Percentiles rank a stretch among this genome's conserved stretches.
Evolutionary conservation across 108 stramenopile genomes (phyloP).

Genomic region (Stephanodiscus triporus): DNA sequence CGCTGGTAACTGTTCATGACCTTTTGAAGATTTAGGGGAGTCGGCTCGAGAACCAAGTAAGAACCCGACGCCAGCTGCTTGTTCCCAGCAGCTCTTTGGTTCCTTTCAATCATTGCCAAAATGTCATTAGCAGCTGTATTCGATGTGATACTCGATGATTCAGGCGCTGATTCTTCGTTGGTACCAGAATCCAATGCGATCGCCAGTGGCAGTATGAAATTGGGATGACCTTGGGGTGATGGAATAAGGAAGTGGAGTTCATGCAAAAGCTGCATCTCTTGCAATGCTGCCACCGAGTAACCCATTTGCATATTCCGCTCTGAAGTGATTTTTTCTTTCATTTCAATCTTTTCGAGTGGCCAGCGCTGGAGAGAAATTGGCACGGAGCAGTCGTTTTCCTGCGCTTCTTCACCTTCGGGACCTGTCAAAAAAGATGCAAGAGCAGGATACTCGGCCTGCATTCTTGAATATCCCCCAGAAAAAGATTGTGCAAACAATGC

Average conservation of each 20-base stretch:
- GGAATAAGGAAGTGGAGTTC: conserved; percentile 79
- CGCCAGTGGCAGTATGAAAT: conserved; percentile 83
- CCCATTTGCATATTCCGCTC: conserved; percentile 60
- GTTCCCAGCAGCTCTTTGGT: conserved; percentile 60
- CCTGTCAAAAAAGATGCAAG: conserved; percentile 45
- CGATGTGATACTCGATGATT: conserved; percentile 21
- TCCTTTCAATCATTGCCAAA: conserved; percentile 75
- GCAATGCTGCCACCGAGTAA: conserved; percentile 81
- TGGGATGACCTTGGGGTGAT: conserved; percentile 84
- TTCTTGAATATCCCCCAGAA: conserved; percentile 52
- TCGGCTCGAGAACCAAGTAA: conserved; percentile 78
- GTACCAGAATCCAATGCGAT: conserved; percentile 62
- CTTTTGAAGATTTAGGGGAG: conserved; percentile 77
- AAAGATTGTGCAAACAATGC: conserved; percentile 56
- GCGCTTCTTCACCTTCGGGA: conserved; percentile 10
- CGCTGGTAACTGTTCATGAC: conserved; percentile 58
- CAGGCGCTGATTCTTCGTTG: conserved; percentile 30
- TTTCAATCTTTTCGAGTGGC: conserved; percentile 83
- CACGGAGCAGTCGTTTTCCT: conserved; percentile 50
- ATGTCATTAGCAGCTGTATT: conserved; percentile 64
- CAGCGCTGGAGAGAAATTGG: conserved; percentile 84
- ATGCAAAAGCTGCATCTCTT: conserved; percentile 83
- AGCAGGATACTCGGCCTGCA: conserved; percentile 53
- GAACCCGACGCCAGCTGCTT: conserved; percentile 65
- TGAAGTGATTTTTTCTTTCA: conserved; percentile 55